Base-by-base conservation (phyloP, 1,139 yeast species). In the Debaryomyces subglobosus region DNA sequence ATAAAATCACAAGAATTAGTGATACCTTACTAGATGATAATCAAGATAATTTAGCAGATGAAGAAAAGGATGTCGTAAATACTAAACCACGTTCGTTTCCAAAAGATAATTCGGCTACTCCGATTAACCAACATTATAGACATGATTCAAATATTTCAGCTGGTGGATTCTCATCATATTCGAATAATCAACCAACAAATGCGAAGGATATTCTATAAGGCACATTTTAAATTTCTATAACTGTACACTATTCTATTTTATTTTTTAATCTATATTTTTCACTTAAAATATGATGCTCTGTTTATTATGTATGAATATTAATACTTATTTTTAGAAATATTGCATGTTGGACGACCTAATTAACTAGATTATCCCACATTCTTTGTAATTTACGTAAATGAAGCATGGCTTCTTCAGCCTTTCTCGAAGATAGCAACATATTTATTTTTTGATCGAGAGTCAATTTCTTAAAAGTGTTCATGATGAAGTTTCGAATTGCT, bases 1-100 rank as follows among this genome's bases (percentile, higher is more conserved):
- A 53, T 16, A 58, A 58, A 21, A 52, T 65, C 23, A 61, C 68
- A n/a, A 67, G 75, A 50, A 56, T 72, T 43, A 71, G 75, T 52
- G 77, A 72, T 47, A 68, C 71, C 3, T 49, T 71, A 34, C 46
- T 49, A 23, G 47, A 52, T 33, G 63, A 62, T 36, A 59, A 56
- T 34, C 49, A 47, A 20, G 45, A 49, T n/a, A 48, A 50, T n/a
- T 48, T 36, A 33, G 36, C 43, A 33, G 39, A 39, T 27, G 48
- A 46, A 16, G 50, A 54, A 12, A 60, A 46, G 56, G 63, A 45
- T 25, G 39, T 30, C 12, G 24, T 39, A 13, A 34, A 30, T 36
- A 48, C 49, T 24, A 53, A 47, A 39, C 53, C 53, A 20, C 53
- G 45, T 35, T 53, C 53, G 41, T 51, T 57, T 20, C 54, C 59